Evolutionary conservation across 768 basidiomycete species (phyloP), one percentile per base, ranked within the genome.

Genomic region (Leccinum boreale): DNA sequence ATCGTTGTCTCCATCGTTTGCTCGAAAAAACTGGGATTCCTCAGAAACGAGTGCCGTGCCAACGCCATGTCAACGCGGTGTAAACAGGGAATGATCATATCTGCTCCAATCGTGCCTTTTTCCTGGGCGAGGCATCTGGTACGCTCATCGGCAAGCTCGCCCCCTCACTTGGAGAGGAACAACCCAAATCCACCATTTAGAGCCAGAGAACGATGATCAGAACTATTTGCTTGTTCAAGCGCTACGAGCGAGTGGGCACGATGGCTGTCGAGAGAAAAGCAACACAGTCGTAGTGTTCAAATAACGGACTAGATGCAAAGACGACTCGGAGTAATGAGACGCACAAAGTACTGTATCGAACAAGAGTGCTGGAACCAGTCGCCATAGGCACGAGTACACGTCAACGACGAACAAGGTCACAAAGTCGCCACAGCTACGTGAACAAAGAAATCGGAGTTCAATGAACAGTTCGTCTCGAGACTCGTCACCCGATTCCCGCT

Each of bases 31-130:
- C 70, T 81, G 19, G 91, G 92, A 12, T 94, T 94, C 62, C 74
- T 93, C 21, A 72, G 67, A 14, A 85, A 82, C 62, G 55, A 78
- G 6, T 78, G 85, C 10, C 79, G 91, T 5, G 88, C 85, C 49
- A 93, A 93, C 81, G 91, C 93, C 46, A 90, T 93, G 90, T 78
- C 92, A 31, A 88, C 86, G 31, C 81, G 90, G 21, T 91, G 86
- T 75, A 86, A 86, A 68, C 68, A 70, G 50, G 84, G 83, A 35
- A 92, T 93, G 89, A 83, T 85, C 62, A 84, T 15, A 35, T 94
- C 65, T 75, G 86, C 52, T 78, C 85, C 8, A 87, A 72, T 58
- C 74, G 75, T 5, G 23, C 53, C 9, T 73, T 68, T 45, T 62
- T 73, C 14, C 57, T 23, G 15, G 62, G 56, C 2, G 10, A 23